Percentiles rank a stretch among this genome's conserved stretches.
Conservation (phyloP, 441 rosid genomes). For the Erodium moschatum region DNA sequence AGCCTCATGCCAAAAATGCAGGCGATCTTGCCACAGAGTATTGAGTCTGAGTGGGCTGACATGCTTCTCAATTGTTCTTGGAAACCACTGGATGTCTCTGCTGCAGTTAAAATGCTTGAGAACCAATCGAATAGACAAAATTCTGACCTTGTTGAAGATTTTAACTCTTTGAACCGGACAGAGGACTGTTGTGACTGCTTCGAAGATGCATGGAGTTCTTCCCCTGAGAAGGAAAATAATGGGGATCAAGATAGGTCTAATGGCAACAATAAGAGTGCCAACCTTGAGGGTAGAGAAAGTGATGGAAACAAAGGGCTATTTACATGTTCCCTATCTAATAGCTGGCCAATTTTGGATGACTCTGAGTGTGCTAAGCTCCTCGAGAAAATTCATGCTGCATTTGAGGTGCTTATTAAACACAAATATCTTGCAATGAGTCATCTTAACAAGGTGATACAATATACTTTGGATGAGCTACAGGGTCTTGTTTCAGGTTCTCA, state of each 20-base stretch:
- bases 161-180: slow-evolving; percentile 28
- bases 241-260: slow-evolving; percentile 28
- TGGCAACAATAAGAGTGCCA: slow-evolving; percentile 28
- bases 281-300: slow-evolving; percentile 32
- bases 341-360: slow-evolving; percentile 71
- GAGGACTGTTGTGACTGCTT: slow-evolving; percentile 59
- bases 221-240: slow-evolving; percentile 47
- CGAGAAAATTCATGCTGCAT: slow-evolving; percentile 48
- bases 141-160: slow-evolving; percentile 32
- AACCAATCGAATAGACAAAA: slow-evolving; percentile 37
- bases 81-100: slow-evolving; percentile 77
- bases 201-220: slow-evolving; percentile 73
- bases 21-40: slow-evolving; percentile 62
- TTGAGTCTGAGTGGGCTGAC: slow-evolving; percentile 58
- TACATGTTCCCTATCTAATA: slow-evolving; percentile 31
- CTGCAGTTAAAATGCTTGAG: slow-evolving; percentile 46
- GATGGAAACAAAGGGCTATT: slow-evolving; percentile 31
- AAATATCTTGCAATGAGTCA: slow-evolving; percentile 71
- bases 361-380: slow-evolving; percentile 72
- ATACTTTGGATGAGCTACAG: slow-evolving; percentile 65
- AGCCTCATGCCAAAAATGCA: slow-evolving; percentile 62
- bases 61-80: slow-evolving; percentile 61
- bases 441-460: slow-evolving; percentile 64
- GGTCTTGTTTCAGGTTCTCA: slow-evolving; percentile 48
- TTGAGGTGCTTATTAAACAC: slow-evolving; percentile 59